phyloP scores from a whole-genome alignment of 768 basidiomycete species.

The Boletus tylopilopsis region DNA sequence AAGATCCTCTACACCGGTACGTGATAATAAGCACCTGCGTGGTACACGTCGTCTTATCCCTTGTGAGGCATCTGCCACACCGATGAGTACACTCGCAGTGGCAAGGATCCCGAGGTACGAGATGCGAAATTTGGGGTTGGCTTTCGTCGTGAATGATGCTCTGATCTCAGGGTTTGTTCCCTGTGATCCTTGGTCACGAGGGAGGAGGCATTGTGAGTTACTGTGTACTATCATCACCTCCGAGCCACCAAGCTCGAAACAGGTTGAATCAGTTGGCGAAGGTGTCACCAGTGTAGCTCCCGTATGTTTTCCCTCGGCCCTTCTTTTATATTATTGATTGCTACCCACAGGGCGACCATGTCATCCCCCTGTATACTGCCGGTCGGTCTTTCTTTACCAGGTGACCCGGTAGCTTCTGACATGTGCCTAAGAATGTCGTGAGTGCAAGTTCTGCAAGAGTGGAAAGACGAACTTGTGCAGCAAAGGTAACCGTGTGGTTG shows the following conservation, averaged over 20 bases:
- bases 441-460: conserved; percentile 99
- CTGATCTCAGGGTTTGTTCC: conserved; percentile 69
- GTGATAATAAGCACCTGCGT: conserved; percentile 13
- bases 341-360: conserved; percentile 76
- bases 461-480: conserved; percentile 99
- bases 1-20: conserved; percentile 86
- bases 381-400: conserved; percentile 41
- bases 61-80: conserved; percentile 88
- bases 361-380: conserved; percentile 94
- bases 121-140: conserved; percentile 2
- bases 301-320: conserved; percentile 29
- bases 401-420: not conserved
- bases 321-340: not conserved
- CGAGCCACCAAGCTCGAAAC: conserved; percentile 4
- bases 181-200: conserved; percentile 92
- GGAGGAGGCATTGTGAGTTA: conserved; percentile 80
- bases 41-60: conserved; percentile 2
- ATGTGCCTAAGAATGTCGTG: conserved; percentile 65
- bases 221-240: not conserved
- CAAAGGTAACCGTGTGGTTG: conserved; percentile 50
- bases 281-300: conserved; percentile 79
- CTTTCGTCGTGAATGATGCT: conserved; percentile 1
- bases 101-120: conserved; percentile 88
- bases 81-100: conserved; percentile 95
- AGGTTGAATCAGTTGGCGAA: conserved; percentile 98